Evolutionary conservation across 31 red algal genomes (phyloP), one percentile per base, ranked within the genome.

Genomic region (Odonthalia washingtoniensis): DNA sequence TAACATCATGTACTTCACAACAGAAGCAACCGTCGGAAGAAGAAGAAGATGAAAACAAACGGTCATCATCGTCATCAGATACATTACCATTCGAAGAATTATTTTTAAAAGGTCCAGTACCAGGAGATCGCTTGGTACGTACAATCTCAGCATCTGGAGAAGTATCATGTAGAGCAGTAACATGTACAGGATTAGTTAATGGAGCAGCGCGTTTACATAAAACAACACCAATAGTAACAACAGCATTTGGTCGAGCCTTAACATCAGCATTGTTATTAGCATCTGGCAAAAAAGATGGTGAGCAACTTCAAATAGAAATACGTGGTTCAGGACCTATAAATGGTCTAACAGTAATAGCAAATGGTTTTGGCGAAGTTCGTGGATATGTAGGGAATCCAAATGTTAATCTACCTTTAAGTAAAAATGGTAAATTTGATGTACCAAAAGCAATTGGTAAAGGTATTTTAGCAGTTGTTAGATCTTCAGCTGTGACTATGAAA

Each of bases 361-460:
- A 98, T 44, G 93, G 85, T 33, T 28, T 77, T 5, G 96, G 85
- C 6, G 72, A 93, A 52, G 93, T 95, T 38, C 85, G 96, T 40
- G 96, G 96, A 60, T 98, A 98, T 66, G 85, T 98, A 14, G 96
- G 96, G 16, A 87, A 98, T 49, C 83, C 89, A 31, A 81, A 45
- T 31, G 96, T 98, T 37, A 43, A 83, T 12, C 70, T 98, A 32
- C 96, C 96, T 3, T 74, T 88, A 0, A n/a, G n/a, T n/a, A 93
- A 70, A 32, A 49, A 83, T 49, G 96, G 93, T 34, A 43, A 78
- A 30, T 72, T 98, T 21, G 86, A 98, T 84, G 96, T 98, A 18
- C 82, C 93, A 26, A 74, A 35, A 14, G 96, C 96, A 1, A 89
- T 98, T 67, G 96, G 96, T 21, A 67, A 65, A 16, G 96, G 96